These are phyloP conservation scores for Typha latifolia DNA, from an alignment of 176 grass and related monocot genomes.

Conservation along the genomic window DNA sequence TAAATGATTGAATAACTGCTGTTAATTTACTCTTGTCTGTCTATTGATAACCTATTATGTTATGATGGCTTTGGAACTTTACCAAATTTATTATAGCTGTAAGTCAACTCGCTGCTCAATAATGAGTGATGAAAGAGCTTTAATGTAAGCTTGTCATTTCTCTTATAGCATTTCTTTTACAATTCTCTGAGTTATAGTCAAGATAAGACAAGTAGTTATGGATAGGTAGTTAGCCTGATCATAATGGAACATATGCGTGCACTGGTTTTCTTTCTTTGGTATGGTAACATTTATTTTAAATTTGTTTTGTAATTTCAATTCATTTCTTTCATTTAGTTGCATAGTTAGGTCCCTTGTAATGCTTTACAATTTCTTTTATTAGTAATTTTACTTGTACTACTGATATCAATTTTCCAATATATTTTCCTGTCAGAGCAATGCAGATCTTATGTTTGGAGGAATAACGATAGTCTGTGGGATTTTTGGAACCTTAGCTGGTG, in stretches of 20 bases:
- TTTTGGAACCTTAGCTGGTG: conserved; percentile 83
- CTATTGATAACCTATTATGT: too few relatives aligned
- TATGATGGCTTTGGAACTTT: too few relatives aligned
- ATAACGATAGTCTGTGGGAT: conserved; percentile 99
- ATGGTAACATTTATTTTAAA: neutral
- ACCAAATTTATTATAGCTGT: too few relatives aligned
- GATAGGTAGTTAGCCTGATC: too few relatives aligned
- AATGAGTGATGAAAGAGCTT: too few relatives aligned
- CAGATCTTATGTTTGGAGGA: conserved; percentile 92
- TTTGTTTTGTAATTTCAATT: neutral
- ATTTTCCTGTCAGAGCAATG: conserved; percentile 61
- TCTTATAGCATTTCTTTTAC: too few relatives aligned
- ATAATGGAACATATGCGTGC: neutral
- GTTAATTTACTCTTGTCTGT: too few relatives aligned
- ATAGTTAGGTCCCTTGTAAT: neutral
- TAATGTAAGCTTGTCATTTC: too few relatives aligned
- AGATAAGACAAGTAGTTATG: too few relatives aligned
- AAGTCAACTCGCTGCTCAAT: too few relatives aligned
- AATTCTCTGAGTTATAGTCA: too few relatives aligned
- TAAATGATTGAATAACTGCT: too few relatives aligned
- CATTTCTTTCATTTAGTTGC: neutral
- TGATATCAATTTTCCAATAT: neutral
- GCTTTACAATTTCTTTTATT: neutral
- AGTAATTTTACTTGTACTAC: neutral
- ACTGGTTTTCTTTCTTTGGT: neutral